phyloP scores from a whole-genome alignment of 2,329 filamentous ascomycete species.

The Pseudocercospora crystallina region DNA sequence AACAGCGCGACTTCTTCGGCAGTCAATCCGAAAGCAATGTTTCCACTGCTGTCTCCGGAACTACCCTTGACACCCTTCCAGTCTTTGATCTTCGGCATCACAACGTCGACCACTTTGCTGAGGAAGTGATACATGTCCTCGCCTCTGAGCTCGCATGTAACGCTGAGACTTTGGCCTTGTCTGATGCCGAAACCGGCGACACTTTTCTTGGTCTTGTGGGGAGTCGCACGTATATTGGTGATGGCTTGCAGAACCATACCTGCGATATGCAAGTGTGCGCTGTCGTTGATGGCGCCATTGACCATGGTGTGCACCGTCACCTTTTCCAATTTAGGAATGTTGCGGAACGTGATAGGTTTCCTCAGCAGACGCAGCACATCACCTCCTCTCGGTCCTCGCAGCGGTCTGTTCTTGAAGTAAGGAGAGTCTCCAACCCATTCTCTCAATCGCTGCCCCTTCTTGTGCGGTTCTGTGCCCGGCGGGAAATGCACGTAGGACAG shows the following conservation, averaged over 20 bases:
- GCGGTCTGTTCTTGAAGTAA: constrained; percentile 88
- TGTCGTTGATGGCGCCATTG: constrained; percentile 65
- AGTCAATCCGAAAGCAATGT: constrained; percentile 78
- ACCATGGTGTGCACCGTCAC: constrained; percentile 80
- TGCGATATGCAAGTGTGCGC: constrained; percentile 74
- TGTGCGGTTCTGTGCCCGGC: constrained; percentile 65
- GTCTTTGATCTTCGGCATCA: constrained; percentile 94
- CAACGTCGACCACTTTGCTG: constrained; percentile 83
- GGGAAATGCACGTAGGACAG: constrained; percentile 84
- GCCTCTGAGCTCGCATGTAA: constrained; percentile 74
- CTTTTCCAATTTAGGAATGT: constrained; percentile 77
- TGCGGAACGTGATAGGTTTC: constrained; percentile 70
- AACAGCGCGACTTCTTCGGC: constrained; percentile 77
- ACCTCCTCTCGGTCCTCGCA: constrained; percentile 79
- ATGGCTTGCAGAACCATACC: constrained; percentile 84
- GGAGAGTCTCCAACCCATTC: constrained; percentile 88
- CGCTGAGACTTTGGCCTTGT: constrained; percentile 68
- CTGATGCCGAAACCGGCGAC: constrained; percentile 75
- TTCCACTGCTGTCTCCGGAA: constrained; percentile 84
- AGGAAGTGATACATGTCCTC: constrained; percentile 87
- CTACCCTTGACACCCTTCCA: constrained; percentile 77
- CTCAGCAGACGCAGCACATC: constrained; percentile 69
- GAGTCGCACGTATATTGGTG: constrained; percentile 69
- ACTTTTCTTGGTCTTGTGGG: constrained; percentile 68
- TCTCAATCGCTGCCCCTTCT: constrained; percentile 67